These are phyloP conservation scores for Yarrowia deformans DNA, from an alignment of 805 yeast genomes.

Conservation along the genomic window DNA sequence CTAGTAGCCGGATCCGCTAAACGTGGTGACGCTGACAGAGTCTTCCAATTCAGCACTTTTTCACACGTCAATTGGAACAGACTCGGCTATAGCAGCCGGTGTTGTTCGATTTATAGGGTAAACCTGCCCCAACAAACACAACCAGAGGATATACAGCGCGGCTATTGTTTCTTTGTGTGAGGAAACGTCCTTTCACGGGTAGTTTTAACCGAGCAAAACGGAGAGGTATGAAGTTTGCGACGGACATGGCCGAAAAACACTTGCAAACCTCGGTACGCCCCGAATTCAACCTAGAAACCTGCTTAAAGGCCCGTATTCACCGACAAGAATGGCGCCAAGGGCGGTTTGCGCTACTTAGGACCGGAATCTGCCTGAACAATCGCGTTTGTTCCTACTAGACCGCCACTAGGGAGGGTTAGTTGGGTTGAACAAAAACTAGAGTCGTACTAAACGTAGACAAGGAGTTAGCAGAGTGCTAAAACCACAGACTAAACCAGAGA, in stretches of 20 bases:
- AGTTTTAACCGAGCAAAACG: no score
- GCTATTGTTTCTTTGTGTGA: constrained; percentile 15
- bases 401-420: background rate
- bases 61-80: no score
- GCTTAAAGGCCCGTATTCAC: constrained; percentile 1
- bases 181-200: no score
- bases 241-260: no score
- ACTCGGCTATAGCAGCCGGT: constrained; percentile 11
- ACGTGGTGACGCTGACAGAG: no score
- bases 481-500: no score
- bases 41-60: no score
- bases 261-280: background rate
- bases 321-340: background rate
- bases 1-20: background rate
- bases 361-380: background rate
- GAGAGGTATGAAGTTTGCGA: no score
- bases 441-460: background rate
- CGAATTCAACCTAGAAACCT: background rate
- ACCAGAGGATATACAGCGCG: background rate
- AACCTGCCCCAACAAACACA: background rate
- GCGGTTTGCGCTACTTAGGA: background rate
- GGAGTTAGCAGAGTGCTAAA: no score
- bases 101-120: constrained; percentile 5
- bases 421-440: background rate
- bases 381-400: background rate